Percentiles rank a stretch among this genome's conserved stretches.
phyloP scores from a whole-genome alignment of 2,329 filamentous ascomycete genomes.

The Aspergillus tubingensis region DNA sequence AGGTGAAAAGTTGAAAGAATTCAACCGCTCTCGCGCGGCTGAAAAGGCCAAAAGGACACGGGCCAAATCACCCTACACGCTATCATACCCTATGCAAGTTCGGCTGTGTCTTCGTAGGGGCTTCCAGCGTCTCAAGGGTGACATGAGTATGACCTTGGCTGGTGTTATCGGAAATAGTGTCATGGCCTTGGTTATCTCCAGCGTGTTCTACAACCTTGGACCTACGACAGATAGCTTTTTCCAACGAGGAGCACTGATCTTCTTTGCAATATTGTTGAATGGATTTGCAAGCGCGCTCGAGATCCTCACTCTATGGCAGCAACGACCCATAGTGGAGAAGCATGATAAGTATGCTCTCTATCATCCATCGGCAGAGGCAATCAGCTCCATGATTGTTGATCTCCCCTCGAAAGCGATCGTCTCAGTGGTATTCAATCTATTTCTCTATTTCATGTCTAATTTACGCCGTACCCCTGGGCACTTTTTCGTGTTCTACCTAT shows the following conservation, averaged over 20 bases:
- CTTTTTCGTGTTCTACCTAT: constrained; percentile 84
- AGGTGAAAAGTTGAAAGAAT: constrained; percentile 38
- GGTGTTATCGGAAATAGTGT: constrained; percentile 66
- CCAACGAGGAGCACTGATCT: constrained; percentile 73
- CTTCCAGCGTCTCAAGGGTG: constrained; percentile 71
- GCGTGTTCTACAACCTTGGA: constrained; percentile 76
- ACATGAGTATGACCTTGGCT: constrained; percentile 70
- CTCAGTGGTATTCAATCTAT: constrained; percentile 72
- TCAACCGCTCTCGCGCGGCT: constrained; percentile 40
- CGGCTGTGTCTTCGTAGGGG: constrained; percentile 77
- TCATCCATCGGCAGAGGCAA: constrained; percentile 85
- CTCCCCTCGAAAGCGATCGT: constrained; percentile 77
- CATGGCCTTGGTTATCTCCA: constrained; percentile 74
- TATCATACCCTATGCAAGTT: constrained; percentile 75
- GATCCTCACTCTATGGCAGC: constrained; percentile 80
- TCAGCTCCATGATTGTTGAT: constrained; percentile 82
- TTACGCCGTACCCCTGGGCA: constrained; percentile 70
- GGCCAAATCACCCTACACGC: constrained; percentile 73
- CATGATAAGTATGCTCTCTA: constrained; percentile 84
- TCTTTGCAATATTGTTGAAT: constrained; percentile 83
- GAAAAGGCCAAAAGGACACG: constrained; percentile 52
- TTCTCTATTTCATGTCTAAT: constrained; percentile 85
- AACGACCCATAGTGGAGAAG: constrained; percentile 90
- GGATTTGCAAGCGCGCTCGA: constrained; percentile 76
- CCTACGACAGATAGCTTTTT: constrained; percentile 70